Evolutionary conservation across 805 yeast species (phyloP), one percentile per base, ranked within the genome.

Genomic region (Saccharomycopsis vini): DNA sequence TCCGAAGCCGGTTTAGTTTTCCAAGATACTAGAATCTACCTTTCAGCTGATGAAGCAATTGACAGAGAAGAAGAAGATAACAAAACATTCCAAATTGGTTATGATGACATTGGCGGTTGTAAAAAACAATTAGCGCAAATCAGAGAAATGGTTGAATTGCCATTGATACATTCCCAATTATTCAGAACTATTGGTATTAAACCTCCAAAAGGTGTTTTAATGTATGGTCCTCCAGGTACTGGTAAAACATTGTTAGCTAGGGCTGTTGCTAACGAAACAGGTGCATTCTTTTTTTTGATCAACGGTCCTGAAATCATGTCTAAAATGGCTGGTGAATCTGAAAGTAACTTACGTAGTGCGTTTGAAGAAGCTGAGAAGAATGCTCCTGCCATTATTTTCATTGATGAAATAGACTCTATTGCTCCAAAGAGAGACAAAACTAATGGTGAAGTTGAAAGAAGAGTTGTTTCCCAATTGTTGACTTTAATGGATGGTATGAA

Each of bases 391-490:
- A 92, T 92, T 58, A 92, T 92, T 52, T 92, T 92, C 71, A 92
- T 92, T 60, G 98, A 92, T 69, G 98, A 92, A 69, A 92, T 92
- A 53, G 98, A 92, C 64, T 90, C 97, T 13, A 92, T 92, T 58
- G 98, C 98, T 42, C 98, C 98, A 64, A 92, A 92, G 81, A 87
- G 98, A 73, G 98, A 92, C 72, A 92, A 92, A 79, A 92, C 98
- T 43, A 92, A 92, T 62, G 98, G 98, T 71, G 98, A 92, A 68
- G 98, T 92, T 56, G 99, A 92, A 71, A 81, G 98, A 71, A 83
- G 99, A 72, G 98, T 92, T 45, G 99, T 92, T 50, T 90, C 97
- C 24, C 98, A 92, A 70, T 75, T 92, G 60, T 77, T 92, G 62
- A 92, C 99, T 16, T 74, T 92, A 56, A 92, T 92, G 99, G 99